Conservation (phyloP, 306 rosid genomes). For the Carpinus viminea region DNA sequence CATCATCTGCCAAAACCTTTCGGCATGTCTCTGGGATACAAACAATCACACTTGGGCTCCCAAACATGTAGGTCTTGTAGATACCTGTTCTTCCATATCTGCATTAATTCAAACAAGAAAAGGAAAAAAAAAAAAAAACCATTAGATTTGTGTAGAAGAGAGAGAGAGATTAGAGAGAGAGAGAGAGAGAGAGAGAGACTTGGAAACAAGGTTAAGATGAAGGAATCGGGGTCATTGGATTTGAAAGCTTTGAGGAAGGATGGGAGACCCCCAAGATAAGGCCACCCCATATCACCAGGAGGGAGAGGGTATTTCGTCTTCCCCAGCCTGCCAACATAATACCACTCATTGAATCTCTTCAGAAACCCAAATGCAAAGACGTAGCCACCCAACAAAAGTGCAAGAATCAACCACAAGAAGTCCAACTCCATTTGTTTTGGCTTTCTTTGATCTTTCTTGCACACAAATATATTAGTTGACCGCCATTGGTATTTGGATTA, state of each 20-base stretch:
- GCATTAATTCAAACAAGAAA: not conserved
- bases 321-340: not conserved
- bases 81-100: conserved; percentile 32
- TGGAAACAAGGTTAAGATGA: conserved; percentile 12
- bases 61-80: conserved; percentile 34
- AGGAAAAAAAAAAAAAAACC: no score
- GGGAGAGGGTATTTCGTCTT: conserved; percentile 10
- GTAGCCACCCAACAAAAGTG: conserved; percentile 8
- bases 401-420: not conserved
- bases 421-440: not conserved
- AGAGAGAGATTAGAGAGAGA: no score
- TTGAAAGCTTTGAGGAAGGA: conserved; percentile 21
- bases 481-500: no score
- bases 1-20: conserved; percentile 24
- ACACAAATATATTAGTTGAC: not conserved
- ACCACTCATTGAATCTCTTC: conserved; percentile 19
- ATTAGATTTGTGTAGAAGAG: no score
- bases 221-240: conserved; percentile 23
- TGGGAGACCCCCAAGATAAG: conserved; percentile 9
- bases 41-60: not conserved
- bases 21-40: conserved; percentile 21
- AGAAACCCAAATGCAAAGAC: conserved; percentile 20
- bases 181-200: conserved; percentile 8
- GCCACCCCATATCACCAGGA: conserved; percentile 30
- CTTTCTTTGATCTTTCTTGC: not conserved